Evolutionary conservation across 1,284 basidiomycete genomes (phyloP).

Genomic region (Golubevia sp.): DNA sequence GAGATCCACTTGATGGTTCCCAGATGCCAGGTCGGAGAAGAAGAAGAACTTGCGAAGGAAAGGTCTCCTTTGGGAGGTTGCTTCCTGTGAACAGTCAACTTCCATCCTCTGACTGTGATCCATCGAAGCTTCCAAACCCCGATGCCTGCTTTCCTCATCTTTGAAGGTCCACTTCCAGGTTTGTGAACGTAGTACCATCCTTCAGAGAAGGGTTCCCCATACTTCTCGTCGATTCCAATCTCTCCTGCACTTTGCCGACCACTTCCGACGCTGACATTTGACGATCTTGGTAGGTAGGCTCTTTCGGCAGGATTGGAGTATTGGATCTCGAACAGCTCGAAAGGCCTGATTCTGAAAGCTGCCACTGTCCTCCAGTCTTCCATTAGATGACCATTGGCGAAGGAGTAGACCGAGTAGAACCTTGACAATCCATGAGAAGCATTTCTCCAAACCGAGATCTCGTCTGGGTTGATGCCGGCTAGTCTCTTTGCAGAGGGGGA

Average conservation of each 20-base stretch:
- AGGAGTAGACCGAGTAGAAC: constrained; percentile 25
- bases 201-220: constrained; percentile 36
- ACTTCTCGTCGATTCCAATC: constrained; percentile 6
- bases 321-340: constrained; percentile 41
- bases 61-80: constrained; percentile 20
- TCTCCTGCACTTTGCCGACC: neutral
- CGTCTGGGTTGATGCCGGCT: constrained; percentile 24
- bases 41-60: constrained; percentile 5
- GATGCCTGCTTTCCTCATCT: constrained; percentile 11
- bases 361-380: constrained; percentile 41
- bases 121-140: constrained; percentile 46
- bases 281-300: constrained; percentile 19
- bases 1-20: constrained; percentile 17
- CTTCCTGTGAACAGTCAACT: constrained; percentile 27
- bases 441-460: constrained; percentile 22
- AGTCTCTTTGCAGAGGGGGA: neutral
- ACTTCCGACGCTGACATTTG: too few relatives aligned
- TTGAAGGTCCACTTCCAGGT: constrained; percentile 11
- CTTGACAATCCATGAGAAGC: constrained; percentile 23
- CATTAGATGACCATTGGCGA: constrained; percentile 30
- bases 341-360: constrained; percentile 26
- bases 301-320: constrained; percentile 26
- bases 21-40: constrained; percentile 19
- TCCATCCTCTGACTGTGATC: constrained; percentile 29
- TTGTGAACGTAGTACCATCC: constrained; percentile 42